Conservation (phyloP, 2,329 filamentous ascomycete genomes). For the Xylariaceae sp. region DNA sequence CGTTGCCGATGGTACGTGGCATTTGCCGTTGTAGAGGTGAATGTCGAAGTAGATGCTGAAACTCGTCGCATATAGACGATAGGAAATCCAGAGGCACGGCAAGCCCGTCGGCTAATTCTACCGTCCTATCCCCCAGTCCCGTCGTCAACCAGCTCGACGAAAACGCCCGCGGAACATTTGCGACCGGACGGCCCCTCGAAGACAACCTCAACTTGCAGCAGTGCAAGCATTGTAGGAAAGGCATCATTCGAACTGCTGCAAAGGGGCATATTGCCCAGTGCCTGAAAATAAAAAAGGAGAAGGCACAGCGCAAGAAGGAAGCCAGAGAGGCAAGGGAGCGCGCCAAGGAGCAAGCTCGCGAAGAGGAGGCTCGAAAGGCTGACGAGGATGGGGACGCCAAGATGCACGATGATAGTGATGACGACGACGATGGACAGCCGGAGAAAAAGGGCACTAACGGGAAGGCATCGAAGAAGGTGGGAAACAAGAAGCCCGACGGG, state of each 20-base stretch:
- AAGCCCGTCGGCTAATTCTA: conserved; percentile 44
- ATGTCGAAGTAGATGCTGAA: not conserved
- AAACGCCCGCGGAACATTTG: conserved; percentile 75
- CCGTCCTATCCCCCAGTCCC: conserved; percentile 52
- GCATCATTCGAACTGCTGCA: conserved; percentile 73
- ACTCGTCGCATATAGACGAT: conserved; percentile 45
- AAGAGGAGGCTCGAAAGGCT: conserved; percentile 57
- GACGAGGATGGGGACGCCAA: conserved; percentile 47
- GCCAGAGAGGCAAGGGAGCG: conserved; percentile 71
- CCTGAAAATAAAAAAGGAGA: conserved; percentile 80
- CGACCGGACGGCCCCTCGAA: conserved; percentile 78
- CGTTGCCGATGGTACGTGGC: conserved; percentile 59
- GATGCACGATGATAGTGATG: conserved; percentile 50
- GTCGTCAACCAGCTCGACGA: conserved; percentile 74
- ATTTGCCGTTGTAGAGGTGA: not conserved
- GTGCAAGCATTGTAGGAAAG: conserved; percentile 95
- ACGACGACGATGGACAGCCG: conserved; percentile 51
- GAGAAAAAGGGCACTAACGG: conserved; percentile 41
- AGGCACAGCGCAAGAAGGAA: conserved; percentile 76
- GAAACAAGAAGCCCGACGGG: conserved; percentile 65
- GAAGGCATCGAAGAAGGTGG: conserved; percentile 62
- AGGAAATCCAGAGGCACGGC: conserved; percentile 55
- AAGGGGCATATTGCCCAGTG: conserved; percentile 83
- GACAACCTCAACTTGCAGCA: conserved; percentile 78
- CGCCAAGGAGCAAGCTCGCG: conserved; percentile 62